These are phyloP conservation scores for Arachnomyces sp. DNA, from an alignment of 2,329 filamentous ascomycete genomes.

Conservation along the genomic window DNA sequence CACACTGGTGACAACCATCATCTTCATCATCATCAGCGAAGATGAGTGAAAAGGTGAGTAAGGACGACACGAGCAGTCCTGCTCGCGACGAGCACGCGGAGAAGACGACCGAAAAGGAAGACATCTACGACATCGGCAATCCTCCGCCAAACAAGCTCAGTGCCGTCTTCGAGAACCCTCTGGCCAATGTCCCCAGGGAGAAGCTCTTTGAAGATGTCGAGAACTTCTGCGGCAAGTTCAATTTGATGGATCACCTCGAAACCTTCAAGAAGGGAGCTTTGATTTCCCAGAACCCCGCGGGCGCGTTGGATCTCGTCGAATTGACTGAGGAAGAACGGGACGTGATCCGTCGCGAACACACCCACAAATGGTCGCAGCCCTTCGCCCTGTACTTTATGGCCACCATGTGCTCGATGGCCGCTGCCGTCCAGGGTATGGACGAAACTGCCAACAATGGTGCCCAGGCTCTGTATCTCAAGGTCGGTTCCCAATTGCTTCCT, in stretches of 20 bases:
- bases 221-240: constrained; percentile 45
- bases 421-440: constrained; percentile 49
- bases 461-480: constrained; percentile 28
- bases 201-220: constrained; percentile 49
- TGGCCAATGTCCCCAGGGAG: constrained; percentile 46
- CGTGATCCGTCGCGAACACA: constrained; percentile 37
- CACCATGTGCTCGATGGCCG: constrained; percentile 46
- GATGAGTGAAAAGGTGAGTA: too few relatives aligned
- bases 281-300: constrained; percentile 44
- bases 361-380: constrained; percentile 45
- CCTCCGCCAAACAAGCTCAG: constrained; percentile 21
- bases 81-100: too few relatives aligned
- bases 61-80: too few relatives aligned
- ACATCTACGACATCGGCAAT: constrained; percentile 20
- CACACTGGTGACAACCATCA: too few relatives aligned
- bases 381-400: constrained; percentile 40
- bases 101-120: not conserved
- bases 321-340: constrained; percentile 39
- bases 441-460: constrained; percentile 45
- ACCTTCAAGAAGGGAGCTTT: constrained; percentile 46
- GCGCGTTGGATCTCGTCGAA: constrained; percentile 42
- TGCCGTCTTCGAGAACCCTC: constrained; percentile 45
- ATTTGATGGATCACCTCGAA: constrained; percentile 42
- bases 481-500: constrained; percentile 4
- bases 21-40: too few relatives aligned